Conservation (phyloP, 257 asterid genomes). For the Henckelia pumila region DNA sequence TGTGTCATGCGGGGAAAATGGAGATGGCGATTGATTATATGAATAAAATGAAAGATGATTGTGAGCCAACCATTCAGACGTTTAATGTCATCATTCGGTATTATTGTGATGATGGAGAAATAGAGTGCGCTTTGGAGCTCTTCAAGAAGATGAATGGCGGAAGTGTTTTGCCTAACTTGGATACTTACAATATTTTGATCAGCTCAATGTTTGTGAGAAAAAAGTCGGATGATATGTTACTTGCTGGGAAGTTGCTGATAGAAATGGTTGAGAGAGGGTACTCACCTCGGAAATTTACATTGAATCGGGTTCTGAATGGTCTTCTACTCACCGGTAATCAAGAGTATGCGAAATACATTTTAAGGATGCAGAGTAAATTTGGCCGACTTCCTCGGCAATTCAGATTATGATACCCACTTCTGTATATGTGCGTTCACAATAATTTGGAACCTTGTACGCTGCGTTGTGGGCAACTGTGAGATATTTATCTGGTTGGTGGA, state of each 20-base stretch:
- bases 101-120: slow-evolving; percentile 78
- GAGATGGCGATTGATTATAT: slow-evolving; percentile 64
- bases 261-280: slow-evolving; percentile 92
- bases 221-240: slow-evolving; percentile 64
- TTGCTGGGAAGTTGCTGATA: slow-evolving; percentile 76
- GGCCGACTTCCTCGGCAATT: slow-evolving; percentile 61
- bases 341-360: slow-evolving; percentile 66
- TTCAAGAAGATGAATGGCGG: slow-evolving; percentile 63
- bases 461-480: neutral
- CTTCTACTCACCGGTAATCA: slow-evolving; percentile 92
- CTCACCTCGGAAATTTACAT: slow-evolving; percentile 67
- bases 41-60: slow-evolving; percentile 59
- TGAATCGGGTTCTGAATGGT: slow-evolving; percentile 80
- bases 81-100: slow-evolving; percentile 72
- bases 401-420: slow-evolving; percentile 46
- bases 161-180: slow-evolving; percentile 73
- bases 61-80: slow-evolving; percentile 77
- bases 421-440: neutral
- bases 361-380: slow-evolving; percentile 53
- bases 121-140: slow-evolving; percentile 68
- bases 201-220: slow-evolving; percentile 79
- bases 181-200: slow-evolving; percentile 80
- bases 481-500: neutral
- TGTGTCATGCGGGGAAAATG: slow-evolving; percentile 70
- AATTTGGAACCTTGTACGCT: neutral